phyloP scores from a whole-genome alignment of 805 yeast genomes.

The Yamadazyma scolyti region DNA sequence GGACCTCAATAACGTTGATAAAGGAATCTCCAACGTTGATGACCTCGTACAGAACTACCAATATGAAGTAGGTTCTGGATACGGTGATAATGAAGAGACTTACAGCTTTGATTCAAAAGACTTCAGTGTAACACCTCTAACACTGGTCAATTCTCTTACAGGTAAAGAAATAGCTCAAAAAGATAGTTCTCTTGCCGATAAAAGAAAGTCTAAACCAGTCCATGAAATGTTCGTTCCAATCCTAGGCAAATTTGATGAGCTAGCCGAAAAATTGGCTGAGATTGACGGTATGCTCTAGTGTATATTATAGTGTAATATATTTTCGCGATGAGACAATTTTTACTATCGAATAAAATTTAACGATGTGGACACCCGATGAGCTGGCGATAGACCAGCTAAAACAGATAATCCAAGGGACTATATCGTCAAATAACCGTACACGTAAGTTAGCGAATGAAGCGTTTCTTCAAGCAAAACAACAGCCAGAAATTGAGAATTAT shows the following conservation, averaged over 20 bases:
- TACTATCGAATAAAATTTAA: slow-evolving; percentile 8
- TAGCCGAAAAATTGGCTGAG: slow-evolving; percentile 40
- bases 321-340: not conserved
- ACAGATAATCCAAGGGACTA: slow-evolving; percentile 64
- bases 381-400: slow-evolving; percentile 62
- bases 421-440: slow-evolving; percentile 52
- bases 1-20: no score
- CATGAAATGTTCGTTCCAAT: slow-evolving; percentile 57
- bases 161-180: not conserved
- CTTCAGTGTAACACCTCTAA: slow-evolving; percentile 27
- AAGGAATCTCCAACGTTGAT: no score
- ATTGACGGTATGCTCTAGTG: slow-evolving; percentile 20
- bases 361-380: slow-evolving; percentile 70
- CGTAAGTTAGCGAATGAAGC: slow-evolving; percentile 72
- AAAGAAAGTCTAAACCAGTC: slow-evolving; percentile 31
- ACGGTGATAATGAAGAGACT: slow-evolving; percentile 9
- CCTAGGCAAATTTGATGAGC: slow-evolving; percentile 44
- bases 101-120: slow-evolving; percentile 12
- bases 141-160: slow-evolving; percentile 27
- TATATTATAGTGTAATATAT: slow-evolving; percentile 1
- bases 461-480: slow-evolving; percentile 60
- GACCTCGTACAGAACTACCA: not conserved
- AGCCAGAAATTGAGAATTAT: slow-evolving; percentile 80
- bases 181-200: not conserved
- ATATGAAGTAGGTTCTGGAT: slow-evolving; percentile 5